Evolutionary conservation across 352 stramenopile genomes (phyloP), one percentile per base, ranked within the genome.

Genomic region (Thraustotheca clavata): DNA sequence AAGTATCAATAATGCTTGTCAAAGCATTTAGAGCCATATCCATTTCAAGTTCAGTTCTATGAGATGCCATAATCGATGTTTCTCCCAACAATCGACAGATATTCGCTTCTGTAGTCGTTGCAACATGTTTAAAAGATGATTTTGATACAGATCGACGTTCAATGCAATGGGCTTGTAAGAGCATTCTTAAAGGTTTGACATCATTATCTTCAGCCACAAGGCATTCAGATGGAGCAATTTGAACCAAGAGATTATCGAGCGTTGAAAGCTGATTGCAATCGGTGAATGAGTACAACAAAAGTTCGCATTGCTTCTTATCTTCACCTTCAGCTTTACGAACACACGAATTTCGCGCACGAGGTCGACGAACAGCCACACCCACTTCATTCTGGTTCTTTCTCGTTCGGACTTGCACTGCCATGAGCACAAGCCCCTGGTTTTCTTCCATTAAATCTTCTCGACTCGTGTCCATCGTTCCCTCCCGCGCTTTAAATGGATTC

Each of bases 211-310:
- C 57, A 29, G 80, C 70, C n/a, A 92, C 32, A 40, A 79, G 88
- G 69, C 83, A 92, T 60, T 76, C 88, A 32, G 83, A 82, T 0
- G 86, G 86, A 29, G 72, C 72, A n/a, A 91, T 66, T 47, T 93
- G 86, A 50, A 94, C 79, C 36, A 94, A 68, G 20, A 94, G 74
- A 36, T 83, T 91, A 72, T 94, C 86, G 22, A 94, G 70, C 55
- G 91, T 88, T 40, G 77, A 77, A 49, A 94, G 68, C 54, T 91
- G 81, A 69, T 80, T 91, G 43, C 83, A 93, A 69, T 94, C 86
- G 0, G 79, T 88, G 73, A 94, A 93, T 50, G 70, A 68, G 67
- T 76, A 91, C 49, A 94, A 71, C 72, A 87, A 68, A 40, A 94
- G 66, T 68, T 91, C 73, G 73, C 80, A 92, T 38, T 93, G 82